A percentile compares a stretch with the other conserved stretches of the same genome.
phyloP scores from a whole-genome alignment of 2,329 filamentous ascomycete species.

The Didymella arachidicola region DNA sequence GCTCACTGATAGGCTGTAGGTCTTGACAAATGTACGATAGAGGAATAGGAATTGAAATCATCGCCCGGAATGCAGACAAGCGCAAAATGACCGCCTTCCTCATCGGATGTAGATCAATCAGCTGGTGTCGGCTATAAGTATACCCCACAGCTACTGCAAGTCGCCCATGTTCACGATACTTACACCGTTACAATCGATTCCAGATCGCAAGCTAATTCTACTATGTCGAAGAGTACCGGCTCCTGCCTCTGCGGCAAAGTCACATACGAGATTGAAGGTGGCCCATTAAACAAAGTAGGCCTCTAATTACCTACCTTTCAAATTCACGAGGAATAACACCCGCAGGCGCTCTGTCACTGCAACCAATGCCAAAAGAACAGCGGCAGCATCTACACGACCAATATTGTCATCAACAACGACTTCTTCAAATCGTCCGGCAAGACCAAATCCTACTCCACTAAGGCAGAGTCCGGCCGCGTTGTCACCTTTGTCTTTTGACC shows the following conservation, averaged over 20 bases:
- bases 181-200: too few species aligned
- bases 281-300: constrained; percentile 11
- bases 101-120: neutral
- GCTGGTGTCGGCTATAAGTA: neutral
- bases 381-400: constrained; percentile 13
- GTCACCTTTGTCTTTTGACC: constrained; percentile 20
- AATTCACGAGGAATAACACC: neutral
- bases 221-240: constrained; percentile 16
- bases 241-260: constrained; percentile 20
- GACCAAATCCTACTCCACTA: constrained; percentile 18
- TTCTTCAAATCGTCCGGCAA: constrained; percentile 18
- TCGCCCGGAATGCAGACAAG: neutral
- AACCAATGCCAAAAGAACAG: constrained; percentile 20
- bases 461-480: constrained; percentile 18
- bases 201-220: neutral
- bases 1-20: constrained; percentile 3
- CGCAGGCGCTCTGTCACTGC: constrained; percentile 17
- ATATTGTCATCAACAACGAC: constrained; percentile 16
- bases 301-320: neutral
- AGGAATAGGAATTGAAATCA: constrained; percentile 1
- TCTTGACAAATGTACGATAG: constrained; percentile 13
- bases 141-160: neutral
- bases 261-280: constrained; percentile 18
- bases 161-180: too few species aligned
- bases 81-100: neutral